A percentile compares a stretch with the other conserved stretches of the same genome.
These are phyloP conservation scores for Porpolomopsis calyptriformis DNA, from an alignment of 768 basidiomycete genomes.

Conservation along the genomic window DNA sequence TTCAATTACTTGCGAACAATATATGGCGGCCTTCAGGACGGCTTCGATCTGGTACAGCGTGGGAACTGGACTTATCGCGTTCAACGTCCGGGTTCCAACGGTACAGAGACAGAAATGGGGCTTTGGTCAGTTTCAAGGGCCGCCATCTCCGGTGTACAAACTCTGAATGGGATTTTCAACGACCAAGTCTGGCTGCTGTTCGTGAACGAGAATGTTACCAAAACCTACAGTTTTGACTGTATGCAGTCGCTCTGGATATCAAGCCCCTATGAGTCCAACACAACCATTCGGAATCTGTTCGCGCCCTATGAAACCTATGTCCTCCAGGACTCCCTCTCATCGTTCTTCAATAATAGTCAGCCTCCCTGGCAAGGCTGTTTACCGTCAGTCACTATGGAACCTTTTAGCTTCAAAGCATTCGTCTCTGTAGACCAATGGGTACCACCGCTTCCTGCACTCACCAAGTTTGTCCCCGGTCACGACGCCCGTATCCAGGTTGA, in stretches of 20 bases:
- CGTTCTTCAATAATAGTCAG: constrained; percentile 46
- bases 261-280: constrained; percentile 59
- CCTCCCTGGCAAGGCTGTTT: constrained; percentile 74
- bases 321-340: constrained; percentile 52
- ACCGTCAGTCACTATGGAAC: constrained; percentile 48
- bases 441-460: constrained; percentile 59
- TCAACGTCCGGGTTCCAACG: constrained; percentile 76
- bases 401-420: constrained; percentile 73
- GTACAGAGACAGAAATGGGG: constrained; percentile 74
- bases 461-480: constrained; percentile 78
- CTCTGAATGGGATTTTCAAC: constrained; percentile 44
- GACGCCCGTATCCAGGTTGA: constrained; percentile 58
- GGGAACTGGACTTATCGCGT: constrained; percentile 81
- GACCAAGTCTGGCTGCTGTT: constrained; percentile 78
- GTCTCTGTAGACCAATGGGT: constrained; percentile 64
- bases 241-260: constrained; percentile 56
- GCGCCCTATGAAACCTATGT: constrained; percentile 75
- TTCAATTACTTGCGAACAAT: constrained; percentile 57
- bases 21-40: constrained; percentile 76
- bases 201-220: constrained; percentile 74
- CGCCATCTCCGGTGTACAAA: constrained; percentile 49
- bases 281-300: constrained; percentile 60
- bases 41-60: constrained; percentile 70
- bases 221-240: constrained; percentile 57
- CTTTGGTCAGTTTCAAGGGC: constrained; percentile 74